Percentiles rank a stretch among this genome's conserved stretches.
Evolutionary conservation across 305 asterid species (phyloP).

Genomic region (Fraxinus greggii): DNA sequence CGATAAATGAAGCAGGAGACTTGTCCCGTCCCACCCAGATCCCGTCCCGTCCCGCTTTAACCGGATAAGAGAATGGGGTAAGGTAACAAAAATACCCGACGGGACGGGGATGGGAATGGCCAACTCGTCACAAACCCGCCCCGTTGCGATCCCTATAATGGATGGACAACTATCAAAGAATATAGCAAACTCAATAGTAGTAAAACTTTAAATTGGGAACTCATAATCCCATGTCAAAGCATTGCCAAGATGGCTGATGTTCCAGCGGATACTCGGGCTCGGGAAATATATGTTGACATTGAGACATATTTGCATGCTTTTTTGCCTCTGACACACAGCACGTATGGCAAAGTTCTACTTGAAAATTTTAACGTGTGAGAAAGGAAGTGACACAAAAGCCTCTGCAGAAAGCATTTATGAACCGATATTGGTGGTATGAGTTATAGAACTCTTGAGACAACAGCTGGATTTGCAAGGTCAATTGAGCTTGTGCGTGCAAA

Average conservation of each 20-base stretch:
- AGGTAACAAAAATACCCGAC: no score
- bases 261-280: not conserved
- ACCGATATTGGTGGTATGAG: not conserved
- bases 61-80: no score
- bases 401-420: not conserved
- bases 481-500: not conserved
- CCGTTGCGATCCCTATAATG: no score
- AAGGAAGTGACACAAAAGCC: not conserved
- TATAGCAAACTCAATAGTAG: not conserved
- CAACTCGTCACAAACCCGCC: no score
- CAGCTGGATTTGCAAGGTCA: not conserved
- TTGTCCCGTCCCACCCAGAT: no score
- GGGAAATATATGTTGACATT: not conserved
- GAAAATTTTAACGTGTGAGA: not conserved
- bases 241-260: not conserved
- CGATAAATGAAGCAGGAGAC: no score
- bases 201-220: not conserved
- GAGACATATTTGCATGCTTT: not conserved
- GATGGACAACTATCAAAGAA: not conserved
- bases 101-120: no score
- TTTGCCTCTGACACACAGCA: not conserved
- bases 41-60: no score
- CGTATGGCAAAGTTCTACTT: not conserved
- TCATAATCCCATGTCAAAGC: not conserved
- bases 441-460: not conserved